Evolutionary conservation across 176 grass and related monocot genomes (phyloP).

Genomic region (Secale cereale): DNA sequence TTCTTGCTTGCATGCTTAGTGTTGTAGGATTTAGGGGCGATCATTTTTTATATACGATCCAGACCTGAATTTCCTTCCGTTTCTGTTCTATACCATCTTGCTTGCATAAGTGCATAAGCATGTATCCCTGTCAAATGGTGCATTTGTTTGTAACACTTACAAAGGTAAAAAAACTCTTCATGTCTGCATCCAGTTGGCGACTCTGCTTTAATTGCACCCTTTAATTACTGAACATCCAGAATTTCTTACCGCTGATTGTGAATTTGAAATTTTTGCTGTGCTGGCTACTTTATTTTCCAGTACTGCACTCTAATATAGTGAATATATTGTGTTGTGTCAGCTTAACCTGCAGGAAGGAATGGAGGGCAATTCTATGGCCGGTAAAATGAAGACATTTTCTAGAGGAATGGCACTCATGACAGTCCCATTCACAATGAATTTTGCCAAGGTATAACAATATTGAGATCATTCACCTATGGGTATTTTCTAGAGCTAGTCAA

Average conservation of each 20-base stretch:
- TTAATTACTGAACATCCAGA: background rate
- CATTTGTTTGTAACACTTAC: background rate
- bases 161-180: background rate
- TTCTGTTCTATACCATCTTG: background rate
- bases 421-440: slow-evolving; percentile 80
- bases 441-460: slow-evolving; percentile 73
- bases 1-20: slow-evolving; percentile 16
- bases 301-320: background rate
- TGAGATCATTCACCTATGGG: background rate
- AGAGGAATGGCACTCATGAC: slow-evolving; percentile 77
- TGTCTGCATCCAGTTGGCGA: slow-evolving; percentile 14
- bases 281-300: slow-evolving; percentile 8
- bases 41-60: background rate
- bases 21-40: background rate
- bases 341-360: slow-evolving; percentile 95
- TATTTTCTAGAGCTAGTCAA: background rate
- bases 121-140: slow-evolving; percentile 13
- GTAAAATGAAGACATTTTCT: slow-evolving; percentile 78
- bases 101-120: slow-evolving; percentile 8
- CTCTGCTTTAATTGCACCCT: slow-evolving; percentile 10
- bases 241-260: background rate
- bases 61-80: background rate
- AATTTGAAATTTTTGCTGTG: slow-evolving; percentile 8
- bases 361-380: slow-evolving; percentile 65
- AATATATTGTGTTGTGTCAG: slow-evolving; percentile 39